Evolutionary conservation across 768 basidiomycete genomes (phyloP), one percentile per base, ranked within the genome.

Genomic region (Tylopilus balloui): DNA sequence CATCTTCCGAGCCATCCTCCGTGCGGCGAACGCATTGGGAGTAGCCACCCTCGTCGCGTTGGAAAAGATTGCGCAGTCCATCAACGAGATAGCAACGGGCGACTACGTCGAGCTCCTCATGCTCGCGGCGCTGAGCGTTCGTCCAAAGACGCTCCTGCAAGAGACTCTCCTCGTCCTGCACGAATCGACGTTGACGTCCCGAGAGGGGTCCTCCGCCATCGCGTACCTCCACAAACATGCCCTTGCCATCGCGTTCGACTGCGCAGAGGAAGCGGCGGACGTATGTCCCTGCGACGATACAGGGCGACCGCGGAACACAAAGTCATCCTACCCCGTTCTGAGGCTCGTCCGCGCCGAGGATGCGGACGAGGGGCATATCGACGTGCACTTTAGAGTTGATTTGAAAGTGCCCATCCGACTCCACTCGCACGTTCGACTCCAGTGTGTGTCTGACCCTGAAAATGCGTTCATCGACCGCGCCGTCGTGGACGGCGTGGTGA

Each of bases 251-350:
- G 75, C 74, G 1, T 83, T 82, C 48, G 83, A 85, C 51, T 73
- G 80, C 12, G 80, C 79, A 2, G 82, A 86, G 54, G 84, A 85
- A 56, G 84, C 83, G 6, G 76, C 76, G 1, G 81, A 84, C 50
- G 74, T 77, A 55, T 86, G 82, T 60, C 83, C 83, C 8, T 84
- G 83, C 47, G 77, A 83, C 51, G 80, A 83, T n/a, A 67, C 73
- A 13, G 83, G 84, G 3, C 68, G 71, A 43, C 78, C 79, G 4
- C 71, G 65, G 50, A 71, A 66, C 42, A 60, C 69, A 0, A 70
- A 73, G 35, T 72, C 75, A 0, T 64, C 68, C 35, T 61, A 71
- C 34, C 64, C 69, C 1, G 59, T 64, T 23, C 28, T 52, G 31
- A 58, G 54, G 36, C 53, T 63, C 15, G 38, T 64, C 13, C 53